A percentile compares a stretch with the other conserved stretches of the same genome.
Conservation (phyloP, 768 basidiomycete genomes). For the Trametes sanguinea region DNA sequence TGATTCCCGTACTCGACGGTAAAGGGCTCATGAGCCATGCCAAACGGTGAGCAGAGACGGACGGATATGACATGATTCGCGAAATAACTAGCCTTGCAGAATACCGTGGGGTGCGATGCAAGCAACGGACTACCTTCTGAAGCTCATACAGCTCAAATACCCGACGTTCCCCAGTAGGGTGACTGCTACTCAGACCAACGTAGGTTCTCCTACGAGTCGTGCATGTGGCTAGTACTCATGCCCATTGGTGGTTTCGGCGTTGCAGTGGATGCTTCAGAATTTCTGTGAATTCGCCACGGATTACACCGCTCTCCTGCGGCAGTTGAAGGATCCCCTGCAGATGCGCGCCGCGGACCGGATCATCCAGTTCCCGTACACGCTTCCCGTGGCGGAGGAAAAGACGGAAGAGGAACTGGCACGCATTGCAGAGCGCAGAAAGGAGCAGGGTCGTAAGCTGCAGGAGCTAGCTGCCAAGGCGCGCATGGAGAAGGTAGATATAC, state of each 20-base stretch:
- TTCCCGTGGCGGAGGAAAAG: slow-evolving; percentile 71
- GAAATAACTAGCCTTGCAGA: slow-evolving; percentile 43
- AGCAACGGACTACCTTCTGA: slow-evolving; percentile 88
- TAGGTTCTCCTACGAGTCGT: slow-evolving; percentile 37
- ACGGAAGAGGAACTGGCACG: slow-evolving; percentile 86
- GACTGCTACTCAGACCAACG: slow-evolving; percentile 73
- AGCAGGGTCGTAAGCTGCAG: slow-evolving; percentile 86
- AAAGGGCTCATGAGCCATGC: slow-evolving; percentile 82
- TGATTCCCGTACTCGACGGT: slow-evolving; percentile 85
- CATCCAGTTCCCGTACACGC: slow-evolving; percentile 84
- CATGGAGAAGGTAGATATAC: slow-evolving; percentile 84
- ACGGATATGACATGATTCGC: too few relatives aligned
- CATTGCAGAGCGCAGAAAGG: slow-evolving; percentile 75
- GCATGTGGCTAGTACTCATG: not conserved
- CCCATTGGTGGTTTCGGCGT: not conserved
- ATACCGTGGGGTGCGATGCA: slow-evolving; percentile 95
- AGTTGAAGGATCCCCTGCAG: slow-evolving; percentile 63
- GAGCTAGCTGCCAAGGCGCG: slow-evolving; percentile 87
- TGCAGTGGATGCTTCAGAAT: slow-evolving; percentile 87
- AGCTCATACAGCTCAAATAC: slow-evolving; percentile 94
- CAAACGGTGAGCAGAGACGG: slow-evolving; percentile 61
- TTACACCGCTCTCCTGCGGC: slow-evolving; percentile 67
- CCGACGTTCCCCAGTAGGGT: slow-evolving; percentile 89
- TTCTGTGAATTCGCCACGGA: slow-evolving; percentile 83
- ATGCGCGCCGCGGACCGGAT: slow-evolving; percentile 69